Evolutionary conservation across 2,329 filamentous ascomycete genomes (phyloP).

Genomic region (Metarhizium brunneum): DNA sequence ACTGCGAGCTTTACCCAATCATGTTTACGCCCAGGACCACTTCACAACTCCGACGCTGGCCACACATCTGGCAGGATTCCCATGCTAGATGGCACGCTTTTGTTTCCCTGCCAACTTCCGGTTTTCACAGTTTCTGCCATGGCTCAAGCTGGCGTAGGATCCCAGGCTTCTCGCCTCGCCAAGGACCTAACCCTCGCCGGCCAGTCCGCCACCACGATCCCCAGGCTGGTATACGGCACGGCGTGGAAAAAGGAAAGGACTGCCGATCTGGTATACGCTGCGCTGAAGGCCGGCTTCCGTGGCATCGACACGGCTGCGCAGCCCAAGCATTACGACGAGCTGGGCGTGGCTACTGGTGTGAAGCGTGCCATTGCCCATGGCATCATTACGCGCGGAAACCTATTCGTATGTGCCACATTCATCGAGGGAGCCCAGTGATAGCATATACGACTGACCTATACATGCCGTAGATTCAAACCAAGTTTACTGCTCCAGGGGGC

Average conservation of each 20-base stretch:
- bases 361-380: constrained; percentile 50
- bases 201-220: constrained; percentile 28
- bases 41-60: too few species aligned
- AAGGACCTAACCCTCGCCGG: constrained; percentile 23
- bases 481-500: constrained; percentile 58
- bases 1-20: too few species aligned
- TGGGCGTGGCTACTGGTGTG: constrained; percentile 59
- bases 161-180: constrained; percentile 21
- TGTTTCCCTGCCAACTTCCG: background rate
- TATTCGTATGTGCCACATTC: constrained; percentile 44
- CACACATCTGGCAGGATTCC: background rate
- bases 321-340: constrained; percentile 69
- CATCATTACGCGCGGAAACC: constrained; percentile 42
- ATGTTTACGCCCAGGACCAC: too few species aligned
- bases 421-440: background rate
- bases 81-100: too few species aligned
- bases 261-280: constrained; percentile 56
- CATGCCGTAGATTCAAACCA: constrained; percentile 61
- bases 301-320: constrained; percentile 72
- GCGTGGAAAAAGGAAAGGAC: constrained; percentile 76
- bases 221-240: constrained; percentile 63
- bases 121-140: constrained; percentile 2
- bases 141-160: constrained; percentile 12
- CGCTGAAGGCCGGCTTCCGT: constrained; percentile 60
- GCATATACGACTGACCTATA: background rate